Evolutionary conservation across 106 monocot species (phyloP).

Genomic region (Acorus calamus): DNA sequence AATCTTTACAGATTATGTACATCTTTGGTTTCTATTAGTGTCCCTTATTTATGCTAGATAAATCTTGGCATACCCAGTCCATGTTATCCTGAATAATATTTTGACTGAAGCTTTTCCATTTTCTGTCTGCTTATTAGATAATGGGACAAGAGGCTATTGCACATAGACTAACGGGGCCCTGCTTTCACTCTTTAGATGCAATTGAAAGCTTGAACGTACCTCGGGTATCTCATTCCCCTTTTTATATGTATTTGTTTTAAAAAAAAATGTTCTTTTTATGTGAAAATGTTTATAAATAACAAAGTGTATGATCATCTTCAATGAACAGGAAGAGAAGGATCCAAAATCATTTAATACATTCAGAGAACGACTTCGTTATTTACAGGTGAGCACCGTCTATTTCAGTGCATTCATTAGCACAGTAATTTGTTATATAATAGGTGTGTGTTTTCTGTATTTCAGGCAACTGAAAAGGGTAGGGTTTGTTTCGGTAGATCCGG

Average conservation of each 20-base stretch:
- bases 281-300: no score
- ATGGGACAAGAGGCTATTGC: slow-evolving; percentile 41
- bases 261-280: no score
- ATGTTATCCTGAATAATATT: no score
- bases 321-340: slow-evolving; percentile 46
- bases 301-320: no score
- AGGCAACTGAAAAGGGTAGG: slow-evolving; percentile 71
- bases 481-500: slow-evolving; percentile 94
- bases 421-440: no score
- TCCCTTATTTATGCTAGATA: no score
- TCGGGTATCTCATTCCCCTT: slow-evolving; percentile 21
- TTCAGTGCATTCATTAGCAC: no score
- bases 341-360: slow-evolving; percentile 60
- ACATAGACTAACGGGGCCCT: slow-evolving; percentile 57
- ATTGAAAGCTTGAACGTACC: slow-evolving; percentile 49
- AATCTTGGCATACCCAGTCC: no score
- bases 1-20: no score
- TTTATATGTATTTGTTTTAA: no score
- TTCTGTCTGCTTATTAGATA: slow-evolving; percentile 12
- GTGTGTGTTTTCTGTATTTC: neutral
- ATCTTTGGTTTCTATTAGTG: no score
- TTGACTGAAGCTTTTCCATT: no score
- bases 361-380: slow-evolving; percentile 59
- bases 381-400: slow-evolving; percentile 36
- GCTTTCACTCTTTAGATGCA: slow-evolving; percentile 43